phyloP scores from a whole-genome alignment of 257 asterid genomes.

The Salvia miltiorrhiza region DNA sequence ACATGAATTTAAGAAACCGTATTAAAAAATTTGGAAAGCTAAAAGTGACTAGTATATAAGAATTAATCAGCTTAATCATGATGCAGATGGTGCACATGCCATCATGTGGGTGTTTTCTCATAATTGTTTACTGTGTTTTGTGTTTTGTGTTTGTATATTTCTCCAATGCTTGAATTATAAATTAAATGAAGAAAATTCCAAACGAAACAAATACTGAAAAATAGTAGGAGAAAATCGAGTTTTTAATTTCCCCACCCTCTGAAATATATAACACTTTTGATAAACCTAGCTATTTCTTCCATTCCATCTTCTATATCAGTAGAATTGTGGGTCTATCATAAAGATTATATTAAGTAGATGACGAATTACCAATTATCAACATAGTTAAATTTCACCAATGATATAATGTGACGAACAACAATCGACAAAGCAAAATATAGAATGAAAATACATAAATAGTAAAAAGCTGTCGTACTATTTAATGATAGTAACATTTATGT shows the following conservation, averaged over 20 bases:
- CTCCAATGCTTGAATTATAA: neutral
- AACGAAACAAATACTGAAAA: too few relatives aligned
- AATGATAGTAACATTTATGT: neutral
- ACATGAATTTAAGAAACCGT: neutral
- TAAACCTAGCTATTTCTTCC: too few relatives aligned
- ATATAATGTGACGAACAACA: neutral
- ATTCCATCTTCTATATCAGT: too few relatives aligned
- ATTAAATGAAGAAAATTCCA: neutral
- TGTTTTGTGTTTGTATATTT: neutral
- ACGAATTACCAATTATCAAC: too few relatives aligned
- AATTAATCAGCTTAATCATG: slow-evolving; percentile 12
- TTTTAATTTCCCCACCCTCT: too few relatives aligned
- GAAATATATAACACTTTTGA: too few relatives aligned
- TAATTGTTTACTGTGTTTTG: neutral
- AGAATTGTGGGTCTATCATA: neutral
- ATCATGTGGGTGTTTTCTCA: slow-evolving; percentile 25
- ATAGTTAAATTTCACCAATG: too few relatives aligned
- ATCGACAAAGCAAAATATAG: neutral
- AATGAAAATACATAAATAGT: neutral
- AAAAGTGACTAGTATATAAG: neutral
- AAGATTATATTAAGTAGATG: neutral
- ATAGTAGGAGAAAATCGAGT: too few relatives aligned
- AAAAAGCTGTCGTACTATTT: neutral
- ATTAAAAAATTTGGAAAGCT: neutral
- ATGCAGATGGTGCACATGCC: slow-evolving; percentile 25